phyloP scores from a whole-genome alignment of 1,284 basidiomycete genomes.

The Athelia sp. region DNA sequence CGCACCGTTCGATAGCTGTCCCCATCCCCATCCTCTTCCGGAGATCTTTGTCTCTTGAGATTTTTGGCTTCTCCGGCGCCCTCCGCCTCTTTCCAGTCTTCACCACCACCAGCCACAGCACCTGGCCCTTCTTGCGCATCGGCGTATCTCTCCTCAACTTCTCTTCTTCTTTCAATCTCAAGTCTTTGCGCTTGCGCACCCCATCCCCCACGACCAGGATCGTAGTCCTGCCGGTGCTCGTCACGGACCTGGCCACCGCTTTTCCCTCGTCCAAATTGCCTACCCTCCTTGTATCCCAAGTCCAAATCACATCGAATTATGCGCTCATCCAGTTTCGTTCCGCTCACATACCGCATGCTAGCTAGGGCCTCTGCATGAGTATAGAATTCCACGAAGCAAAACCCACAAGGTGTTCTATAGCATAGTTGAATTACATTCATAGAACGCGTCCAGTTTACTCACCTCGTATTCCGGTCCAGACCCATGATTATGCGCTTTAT shows the following conservation, averaged over 20 bases:
- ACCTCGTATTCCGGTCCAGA: constrained; percentile 93
- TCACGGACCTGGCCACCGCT: constrained; percentile 96
- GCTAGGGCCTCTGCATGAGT: constrained; percentile 93
- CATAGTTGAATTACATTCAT: not conserved
- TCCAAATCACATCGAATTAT: constrained; percentile 98
- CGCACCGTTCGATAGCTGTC: constrained; percentile 52
- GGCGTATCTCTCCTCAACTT: constrained; percentile 87
- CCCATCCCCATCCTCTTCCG: constrained; percentile 65
- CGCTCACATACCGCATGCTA: constrained; percentile 90
- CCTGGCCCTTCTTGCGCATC: constrained; percentile 78
- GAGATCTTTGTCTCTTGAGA: constrained; percentile 63
- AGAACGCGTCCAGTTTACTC: constrained; percentile 13
- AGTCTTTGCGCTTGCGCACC: constrained; percentile 80
- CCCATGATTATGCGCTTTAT: constrained; percentile 99
- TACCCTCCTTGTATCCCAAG: constrained; percentile 94
- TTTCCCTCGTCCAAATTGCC: constrained; percentile 96
- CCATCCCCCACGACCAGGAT: constrained; percentile 95
- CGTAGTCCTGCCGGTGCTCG: constrained; percentile 96
- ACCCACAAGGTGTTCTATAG: constrained; percentile 92
- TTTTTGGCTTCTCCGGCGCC: constrained; percentile 27
- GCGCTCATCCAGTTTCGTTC: constrained; percentile 98
- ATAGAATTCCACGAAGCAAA: constrained; percentile 99
- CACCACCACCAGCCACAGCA: constrained; percentile 80
- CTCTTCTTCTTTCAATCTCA: constrained; percentile 76
- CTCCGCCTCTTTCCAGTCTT: constrained; percentile 72